These are phyloP conservation scores for Jamesozyma hellenica DNA, from an alignment of 805 yeast species.

Conservation along the genomic window DNA sequence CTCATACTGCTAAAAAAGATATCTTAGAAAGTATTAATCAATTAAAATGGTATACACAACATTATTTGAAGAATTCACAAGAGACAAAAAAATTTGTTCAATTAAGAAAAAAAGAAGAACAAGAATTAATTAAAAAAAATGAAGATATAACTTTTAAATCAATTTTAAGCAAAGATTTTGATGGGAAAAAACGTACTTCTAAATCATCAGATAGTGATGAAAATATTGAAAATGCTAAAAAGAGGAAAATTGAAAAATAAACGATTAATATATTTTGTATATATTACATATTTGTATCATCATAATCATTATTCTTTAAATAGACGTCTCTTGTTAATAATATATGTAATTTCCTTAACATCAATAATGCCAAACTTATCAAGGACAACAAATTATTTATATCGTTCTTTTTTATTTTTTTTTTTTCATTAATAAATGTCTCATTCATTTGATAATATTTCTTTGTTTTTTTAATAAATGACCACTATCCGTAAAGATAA, in stretches of 20 bases:
- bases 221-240: background rate
- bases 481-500: conserved; percentile 52
- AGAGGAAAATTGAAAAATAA: background rate
- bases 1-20: conserved; percentile 84
- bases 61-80: conserved; percentile 39
- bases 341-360: too few species aligned
- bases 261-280: too few species aligned
- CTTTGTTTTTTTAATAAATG: conserved; percentile 38
- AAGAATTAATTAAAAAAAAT: background rate
- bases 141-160: background rate
- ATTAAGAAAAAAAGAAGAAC: background rate
- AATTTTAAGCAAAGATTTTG: too few species aligned
- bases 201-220: background rate
- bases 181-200: background rate
- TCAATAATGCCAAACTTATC: too few species aligned
- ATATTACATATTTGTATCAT: too few species aligned
- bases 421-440: too few species aligned
- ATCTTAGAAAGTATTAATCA: conserved; percentile 83
- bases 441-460: too few species aligned
- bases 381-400: too few species aligned
- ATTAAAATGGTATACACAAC: conserved; percentile 61
- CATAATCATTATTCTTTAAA: too few species aligned
- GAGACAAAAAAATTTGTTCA: conserved; percentile 11
- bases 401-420: too few species aligned
- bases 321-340: too few species aligned